Conservation (phyloP, 257 asterid species). For the Mitragyna speciosa region DNA sequence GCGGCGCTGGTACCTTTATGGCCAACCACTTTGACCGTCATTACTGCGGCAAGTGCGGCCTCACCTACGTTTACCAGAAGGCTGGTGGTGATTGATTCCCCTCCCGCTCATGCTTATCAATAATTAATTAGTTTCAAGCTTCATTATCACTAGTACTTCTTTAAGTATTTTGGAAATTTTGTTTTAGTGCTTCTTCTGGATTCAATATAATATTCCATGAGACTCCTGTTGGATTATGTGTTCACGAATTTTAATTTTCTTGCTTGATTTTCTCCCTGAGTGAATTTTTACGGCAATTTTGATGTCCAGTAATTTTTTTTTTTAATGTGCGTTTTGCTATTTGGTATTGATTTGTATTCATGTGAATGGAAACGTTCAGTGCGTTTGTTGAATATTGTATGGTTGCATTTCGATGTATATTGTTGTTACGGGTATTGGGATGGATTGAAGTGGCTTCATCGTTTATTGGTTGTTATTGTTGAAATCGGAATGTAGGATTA, state of each 20-base stretch:
- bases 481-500: background rate
- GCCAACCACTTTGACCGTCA: slow-evolving; percentile 45
- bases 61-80: slow-evolving; percentile 47
- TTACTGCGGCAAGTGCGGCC: slow-evolving; percentile 43
- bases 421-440: background rate
- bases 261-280: background rate
- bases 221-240: background rate
- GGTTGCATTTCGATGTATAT: too few species aligned
- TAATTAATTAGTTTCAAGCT: too few species aligned
- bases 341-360: background rate
- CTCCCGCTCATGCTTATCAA: background rate
- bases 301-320: background rate
- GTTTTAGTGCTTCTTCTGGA: background rate
- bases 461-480: background rate
- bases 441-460: background rate
- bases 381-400: too few species aligned
- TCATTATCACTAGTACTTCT: too few species aligned
- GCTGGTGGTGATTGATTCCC: slow-evolving; percentile 33
- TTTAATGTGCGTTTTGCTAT: background rate
- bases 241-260: background rate
- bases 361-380: background rate
- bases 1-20: slow-evolving; percentile 45
- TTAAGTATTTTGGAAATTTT: background rate
- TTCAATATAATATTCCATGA: background rate
- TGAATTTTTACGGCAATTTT: background rate